phyloP scores from a whole-genome alignment of 2,329 filamentous ascomycete genomes.

The Amauroascus niger region DNA sequence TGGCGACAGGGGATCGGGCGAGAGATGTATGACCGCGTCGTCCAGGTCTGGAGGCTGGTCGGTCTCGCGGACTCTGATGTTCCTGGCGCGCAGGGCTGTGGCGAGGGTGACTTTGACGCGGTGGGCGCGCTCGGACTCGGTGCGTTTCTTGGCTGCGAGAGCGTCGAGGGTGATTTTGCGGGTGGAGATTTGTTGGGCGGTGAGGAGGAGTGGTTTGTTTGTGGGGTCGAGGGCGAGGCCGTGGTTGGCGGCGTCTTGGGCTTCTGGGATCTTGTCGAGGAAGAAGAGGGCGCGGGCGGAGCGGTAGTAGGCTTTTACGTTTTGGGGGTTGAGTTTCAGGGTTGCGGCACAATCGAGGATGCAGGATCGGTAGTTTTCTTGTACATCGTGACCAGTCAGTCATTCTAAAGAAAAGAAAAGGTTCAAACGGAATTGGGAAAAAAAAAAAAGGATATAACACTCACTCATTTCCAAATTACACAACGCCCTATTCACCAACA shows the following conservation, averaged over 20 bases:
- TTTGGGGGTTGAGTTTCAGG: constrained; percentile 65
- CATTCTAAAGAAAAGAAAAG: background rate
- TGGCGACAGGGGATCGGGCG: constrained; percentile 63
- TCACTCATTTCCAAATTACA: constrained; percentile 75
- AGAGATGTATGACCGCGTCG: constrained; percentile 62
- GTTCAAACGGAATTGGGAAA: background rate
- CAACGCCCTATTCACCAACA: constrained; percentile 78
- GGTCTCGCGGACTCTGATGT: constrained; percentile 21
- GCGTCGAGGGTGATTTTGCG: constrained; percentile 49
- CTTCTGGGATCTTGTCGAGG: constrained; percentile 68
- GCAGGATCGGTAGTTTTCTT: constrained; percentile 79
- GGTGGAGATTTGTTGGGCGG: constrained; percentile 55
- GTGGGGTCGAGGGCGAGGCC: constrained; percentile 62
- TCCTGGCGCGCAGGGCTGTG: constrained; percentile 58
- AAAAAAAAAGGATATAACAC: constrained; percentile 18
- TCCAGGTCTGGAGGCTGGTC: constrained; percentile 73
- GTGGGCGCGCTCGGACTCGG: constrained; percentile 39
- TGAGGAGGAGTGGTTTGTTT: constrained; percentile 56
- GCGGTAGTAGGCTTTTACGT: constrained; percentile 87
- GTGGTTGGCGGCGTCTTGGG: constrained; percentile 64
- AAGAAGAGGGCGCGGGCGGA: constrained; percentile 67
- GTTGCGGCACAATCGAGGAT: constrained; percentile 75
- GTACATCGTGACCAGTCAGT: constrained; percentile 1
- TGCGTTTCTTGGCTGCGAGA: constrained; percentile 46
- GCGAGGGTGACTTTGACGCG: constrained; percentile 54